These are phyloP conservation scores for Shiraia sp. DNA, from an alignment of 2,329 filamentous ascomycete genomes.

Conservation along the genomic window DNA sequence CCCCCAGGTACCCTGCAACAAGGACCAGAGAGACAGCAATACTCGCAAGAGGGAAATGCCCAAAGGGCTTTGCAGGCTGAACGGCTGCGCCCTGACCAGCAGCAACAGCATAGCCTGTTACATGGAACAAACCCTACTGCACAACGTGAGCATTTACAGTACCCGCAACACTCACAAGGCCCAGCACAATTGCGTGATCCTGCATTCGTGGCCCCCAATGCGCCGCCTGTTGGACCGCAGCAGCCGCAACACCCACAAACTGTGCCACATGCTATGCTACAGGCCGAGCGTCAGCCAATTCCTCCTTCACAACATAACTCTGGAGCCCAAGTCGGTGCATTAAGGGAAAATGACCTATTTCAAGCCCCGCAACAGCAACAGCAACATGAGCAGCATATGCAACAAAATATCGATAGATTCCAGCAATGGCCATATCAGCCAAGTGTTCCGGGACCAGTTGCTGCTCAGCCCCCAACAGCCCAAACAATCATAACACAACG, in stretches of 20 bases:
- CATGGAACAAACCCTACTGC: too few species aligned
- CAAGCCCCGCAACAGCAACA: conserved; percentile 17
- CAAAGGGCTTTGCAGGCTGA: conserved; percentile 5
- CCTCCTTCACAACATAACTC: conserved; percentile 8
- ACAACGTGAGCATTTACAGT: too few species aligned
- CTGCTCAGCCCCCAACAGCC: conserved; percentile 11
- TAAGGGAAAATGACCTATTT: conserved; percentile 8
- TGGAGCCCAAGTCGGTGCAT: neutral
- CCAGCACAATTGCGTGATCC: too few species aligned
- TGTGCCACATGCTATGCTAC: conserved; percentile 6
- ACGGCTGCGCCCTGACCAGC: conserved; percentile 1
- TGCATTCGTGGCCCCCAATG: too few species aligned
- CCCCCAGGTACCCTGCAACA: too few species aligned
- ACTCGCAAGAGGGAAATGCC: conserved; percentile 3
- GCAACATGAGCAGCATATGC: conserved; percentile 8
- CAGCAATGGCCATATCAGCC: conserved; percentile 15
- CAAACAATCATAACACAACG: conserved; percentile 20
- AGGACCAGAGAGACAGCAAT: too few species aligned
- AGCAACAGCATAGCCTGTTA: neutral
- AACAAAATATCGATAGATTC: conserved; percentile 7
- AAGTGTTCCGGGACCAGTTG: conserved; percentile 24
- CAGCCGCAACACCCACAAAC: conserved; percentile 4
- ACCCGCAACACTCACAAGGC: too few species aligned
- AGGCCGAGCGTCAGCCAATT: conserved; percentile 9
- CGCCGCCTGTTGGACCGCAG: neutral